These are phyloP conservation scores for Zoysia pacifica DNA, from an alignment of 176 grass and related monocot species.

Conservation along the genomic window DNA sequence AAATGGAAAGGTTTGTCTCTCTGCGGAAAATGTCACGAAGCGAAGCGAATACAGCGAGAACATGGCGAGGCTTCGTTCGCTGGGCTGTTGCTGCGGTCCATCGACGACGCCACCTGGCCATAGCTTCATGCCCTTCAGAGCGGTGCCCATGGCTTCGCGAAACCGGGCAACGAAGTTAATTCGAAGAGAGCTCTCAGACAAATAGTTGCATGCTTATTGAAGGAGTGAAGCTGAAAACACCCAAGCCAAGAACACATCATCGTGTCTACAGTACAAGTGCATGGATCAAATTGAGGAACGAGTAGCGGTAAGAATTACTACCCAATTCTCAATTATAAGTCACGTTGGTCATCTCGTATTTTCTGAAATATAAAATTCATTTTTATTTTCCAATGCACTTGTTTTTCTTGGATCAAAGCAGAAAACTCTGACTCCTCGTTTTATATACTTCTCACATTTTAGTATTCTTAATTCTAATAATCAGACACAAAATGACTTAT, in stretches of 20 bases:
- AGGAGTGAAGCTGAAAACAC: background rate
- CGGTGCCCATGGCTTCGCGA: slow-evolving; percentile 33
- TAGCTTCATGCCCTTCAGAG: background rate
- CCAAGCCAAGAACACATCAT: slow-evolving; percentile 17
- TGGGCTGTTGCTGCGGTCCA: background rate
- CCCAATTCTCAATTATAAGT: too few relatives aligned
- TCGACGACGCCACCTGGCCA: background rate
- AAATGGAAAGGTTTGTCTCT: slow-evolving; percentile 16
- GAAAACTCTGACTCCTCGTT: too few relatives aligned
- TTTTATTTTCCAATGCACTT: too few relatives aligned
- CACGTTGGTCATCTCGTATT: too few relatives aligned
- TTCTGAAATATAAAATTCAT: too few relatives aligned
- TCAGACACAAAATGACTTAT: background rate
- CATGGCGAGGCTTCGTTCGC: background rate
- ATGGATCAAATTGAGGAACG: background rate
- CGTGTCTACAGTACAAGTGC: slow-evolving; percentile 12
- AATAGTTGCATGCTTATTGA: slow-evolving; percentile 22
- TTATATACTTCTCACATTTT: too few relatives aligned
- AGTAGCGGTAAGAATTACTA: too few relatives aligned
- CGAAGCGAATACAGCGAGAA: background rate
- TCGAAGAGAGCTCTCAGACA: background rate
- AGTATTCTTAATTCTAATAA: too few relatives aligned
- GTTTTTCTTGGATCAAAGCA: too few relatives aligned
- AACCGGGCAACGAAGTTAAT: slow-evolving; percentile 25
- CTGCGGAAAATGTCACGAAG: slow-evolving; percentile 11